phyloP scores from a whole-genome alignment of 306 rosid genomes.

The Cicer arietinum region DNA sequence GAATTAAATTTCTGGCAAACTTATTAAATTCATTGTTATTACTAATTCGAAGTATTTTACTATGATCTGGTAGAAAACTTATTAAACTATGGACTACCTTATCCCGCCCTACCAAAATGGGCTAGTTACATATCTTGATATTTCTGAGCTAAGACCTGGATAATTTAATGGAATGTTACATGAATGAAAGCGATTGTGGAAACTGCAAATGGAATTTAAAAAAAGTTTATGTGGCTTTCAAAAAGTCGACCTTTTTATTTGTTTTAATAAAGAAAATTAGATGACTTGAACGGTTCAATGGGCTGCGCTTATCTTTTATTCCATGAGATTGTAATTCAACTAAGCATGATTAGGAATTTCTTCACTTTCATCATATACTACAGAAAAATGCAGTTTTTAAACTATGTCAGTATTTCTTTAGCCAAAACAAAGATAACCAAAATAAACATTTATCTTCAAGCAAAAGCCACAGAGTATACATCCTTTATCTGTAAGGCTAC shows the following conservation, averaged over 20 bases:
- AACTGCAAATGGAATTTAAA: neutral
- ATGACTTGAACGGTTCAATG: no score
- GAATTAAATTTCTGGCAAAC: no score
- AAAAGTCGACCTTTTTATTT: no score
- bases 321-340: neutral
- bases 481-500: no score
- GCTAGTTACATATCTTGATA: neutral
- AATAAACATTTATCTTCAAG: neutral
- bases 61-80: no score
- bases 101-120: no score
- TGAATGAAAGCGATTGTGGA: neutral
- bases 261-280: no score
- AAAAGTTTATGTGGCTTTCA: neutral
- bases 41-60: no score
- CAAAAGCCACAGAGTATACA: neutral
- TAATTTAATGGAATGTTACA: no score
- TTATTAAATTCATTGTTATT: no score
- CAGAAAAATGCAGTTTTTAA: neutral
- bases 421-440: neutral
- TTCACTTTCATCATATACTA: neutral
- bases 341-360: neutral
- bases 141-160: neutral
- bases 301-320: neutral
- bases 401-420: neutral
- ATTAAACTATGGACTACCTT: no score